Conservation (phyloP, 192 early-diverging fungal species). For the Geranomyces michiganensis region DNA sequence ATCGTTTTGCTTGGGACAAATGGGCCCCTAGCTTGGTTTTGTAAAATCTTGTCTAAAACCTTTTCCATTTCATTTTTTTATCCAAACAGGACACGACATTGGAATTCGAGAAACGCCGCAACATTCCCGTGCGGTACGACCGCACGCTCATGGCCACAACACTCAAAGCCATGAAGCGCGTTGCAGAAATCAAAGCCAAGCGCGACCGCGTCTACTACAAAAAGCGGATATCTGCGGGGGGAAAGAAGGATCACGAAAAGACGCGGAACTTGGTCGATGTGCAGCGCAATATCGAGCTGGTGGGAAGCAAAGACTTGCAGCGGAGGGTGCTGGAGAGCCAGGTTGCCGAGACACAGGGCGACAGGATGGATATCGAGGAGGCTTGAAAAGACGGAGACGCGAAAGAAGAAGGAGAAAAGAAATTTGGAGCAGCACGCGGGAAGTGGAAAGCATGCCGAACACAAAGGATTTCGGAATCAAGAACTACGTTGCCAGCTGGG, state of each 20-base stretch:
- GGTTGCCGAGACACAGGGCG: constrained; percentile 45
- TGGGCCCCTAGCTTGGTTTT: no score
- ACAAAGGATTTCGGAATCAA: not conserved
- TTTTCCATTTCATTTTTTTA: constrained; percentile 16
- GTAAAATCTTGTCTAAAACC: not conserved
- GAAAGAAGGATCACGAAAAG: constrained; percentile 82
- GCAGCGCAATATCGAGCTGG: constrained; percentile 87
- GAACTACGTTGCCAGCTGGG: not conserved
- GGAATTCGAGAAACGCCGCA: constrained; percentile 98
- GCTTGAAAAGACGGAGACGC: constrained; percentile 41
- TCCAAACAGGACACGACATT: constrained; percentile 80
- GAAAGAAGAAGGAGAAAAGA: not conserved
- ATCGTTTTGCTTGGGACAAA: constrained; percentile 1
- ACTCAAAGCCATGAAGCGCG: constrained; percentile 97
- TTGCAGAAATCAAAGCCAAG: constrained; percentile 90
- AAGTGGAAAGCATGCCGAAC: not conserved
- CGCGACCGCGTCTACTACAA: constrained; percentile 93
- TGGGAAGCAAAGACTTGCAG: constrained; percentile 61
- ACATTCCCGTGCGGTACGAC: constrained; percentile 97
- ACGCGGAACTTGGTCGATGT: constrained; percentile 74
- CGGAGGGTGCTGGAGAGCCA: constrained; percentile 69
- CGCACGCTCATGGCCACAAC: constrained; percentile 95
- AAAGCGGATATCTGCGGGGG: constrained; percentile 62
- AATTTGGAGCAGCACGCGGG: not conserved
- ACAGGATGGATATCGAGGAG: constrained; percentile 70